Base-by-base conservation (phyloP, 164 flowering plant genomes). In the Tetracentron sinense region DNA sequence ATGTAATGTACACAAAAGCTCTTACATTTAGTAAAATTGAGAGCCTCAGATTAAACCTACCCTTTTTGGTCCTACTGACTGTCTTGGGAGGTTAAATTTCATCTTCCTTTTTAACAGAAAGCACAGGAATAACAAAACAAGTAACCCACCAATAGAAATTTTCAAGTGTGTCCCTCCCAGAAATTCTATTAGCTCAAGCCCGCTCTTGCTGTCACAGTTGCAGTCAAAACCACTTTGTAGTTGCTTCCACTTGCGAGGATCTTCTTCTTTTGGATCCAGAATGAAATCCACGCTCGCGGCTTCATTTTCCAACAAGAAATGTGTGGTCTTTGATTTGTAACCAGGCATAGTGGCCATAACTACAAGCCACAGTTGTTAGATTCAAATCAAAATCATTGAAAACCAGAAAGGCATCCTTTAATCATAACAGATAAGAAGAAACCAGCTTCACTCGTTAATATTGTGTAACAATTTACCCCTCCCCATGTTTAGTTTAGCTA, bases 321-420 rank as follows among this genome's bases (percentile, higher is more conserved):
- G 47, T 23, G 97, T 83, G 30, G 70, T 68, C 74, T 83, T 88
- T 16, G 89, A 63, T 66, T 75, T 74, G 79, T 87, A 89, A 46
- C 97, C 97, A 14, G 92, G 86, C 81, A 81, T 76, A 26, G 69
- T 28, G 14, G 77, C 92, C 55, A 60, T 65, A 51, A 90, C 96
- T 89, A 68, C 80, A 81, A 58, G 58, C 48, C 31, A 63, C 55
- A 52, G 15, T 31, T 16, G 31, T 31, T n/a, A 69, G 55, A 42
- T 59, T 27, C 47, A 51, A 44, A 38, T 60, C 28, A 55, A 53
- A 25, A 61, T 57, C 28, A 10, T 44, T 47, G 28, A 29, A 25
- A 29, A 64, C 22, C 55, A 29, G 22, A 25, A 25, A 44, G 3
- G 17, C 19, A 59, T 59, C 6, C 1, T 17, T 10, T 38, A 38